These are phyloP conservation scores for Sugiyamaella xylanicola DNA, from an alignment of 1,139 yeast genomes.

Conservation along the genomic window DNA sequence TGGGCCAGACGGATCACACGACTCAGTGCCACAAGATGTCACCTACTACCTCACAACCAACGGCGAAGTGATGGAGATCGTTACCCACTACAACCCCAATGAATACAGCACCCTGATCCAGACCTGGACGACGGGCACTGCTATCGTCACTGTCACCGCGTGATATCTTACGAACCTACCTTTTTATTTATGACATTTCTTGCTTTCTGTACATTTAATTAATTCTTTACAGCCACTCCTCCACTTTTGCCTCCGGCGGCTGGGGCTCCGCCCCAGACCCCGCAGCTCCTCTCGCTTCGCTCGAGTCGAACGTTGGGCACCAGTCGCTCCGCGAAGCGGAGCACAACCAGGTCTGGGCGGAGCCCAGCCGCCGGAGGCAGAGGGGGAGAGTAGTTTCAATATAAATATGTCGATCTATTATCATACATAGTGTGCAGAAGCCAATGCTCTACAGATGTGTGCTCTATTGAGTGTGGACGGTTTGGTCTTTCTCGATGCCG, in stretches of 20 bases:
- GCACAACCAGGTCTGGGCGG: neutral
- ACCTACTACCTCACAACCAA: slow-evolving; percentile 16
- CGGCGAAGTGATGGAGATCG: slow-evolving; percentile 17
- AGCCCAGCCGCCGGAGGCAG: neutral
- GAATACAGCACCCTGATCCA: slow-evolving; percentile 12
- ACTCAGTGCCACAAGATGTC: slow-evolving; percentile 7
- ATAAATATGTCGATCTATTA: too few relatives aligned
- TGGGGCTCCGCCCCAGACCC: slow-evolving; percentile 2
- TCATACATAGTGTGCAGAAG: neutral
- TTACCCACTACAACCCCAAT: slow-evolving; percentile 19
- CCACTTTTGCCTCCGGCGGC: neutral
- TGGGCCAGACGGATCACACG: slow-evolving; percentile 6
- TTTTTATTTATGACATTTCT: slow-evolving; percentile 5
- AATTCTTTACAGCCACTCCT: neutral
- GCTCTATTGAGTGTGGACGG: slow-evolving; percentile 30
- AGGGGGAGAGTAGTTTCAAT: too few relatives aligned
- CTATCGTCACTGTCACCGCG: slow-evolving; percentile 13
- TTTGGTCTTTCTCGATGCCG: slow-evolving; percentile 40
- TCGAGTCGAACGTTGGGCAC: neutral
- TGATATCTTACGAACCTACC: neutral
- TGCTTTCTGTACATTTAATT: neutral
- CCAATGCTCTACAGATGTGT: neutral
- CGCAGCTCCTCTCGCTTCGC: neutral
- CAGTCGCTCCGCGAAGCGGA: neutral
- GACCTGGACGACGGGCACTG: slow-evolving; percentile 15